Evolutionary conservation across 495 filamentous ascomycete genomes (phyloP).

Genomic region (Annulohypoxylon moriforme): DNA sequence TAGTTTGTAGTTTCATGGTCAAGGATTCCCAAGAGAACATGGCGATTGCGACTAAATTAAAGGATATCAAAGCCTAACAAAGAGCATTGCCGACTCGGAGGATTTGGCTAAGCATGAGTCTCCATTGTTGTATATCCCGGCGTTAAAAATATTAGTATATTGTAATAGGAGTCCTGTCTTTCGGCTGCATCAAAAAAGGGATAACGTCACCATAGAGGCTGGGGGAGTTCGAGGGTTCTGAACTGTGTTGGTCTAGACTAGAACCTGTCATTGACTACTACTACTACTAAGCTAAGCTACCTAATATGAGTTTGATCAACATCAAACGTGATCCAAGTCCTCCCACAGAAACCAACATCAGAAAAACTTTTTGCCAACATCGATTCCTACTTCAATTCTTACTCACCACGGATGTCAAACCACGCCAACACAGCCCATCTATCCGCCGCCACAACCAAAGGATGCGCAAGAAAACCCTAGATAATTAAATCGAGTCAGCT

Average conservation of each 20-base stretch:
- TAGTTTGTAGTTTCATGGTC: slow-evolving; percentile 72
- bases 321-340: slow-evolving; percentile 6
- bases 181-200: slow-evolving; percentile 28
- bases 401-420: background rate
- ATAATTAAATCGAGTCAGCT: slow-evolving; percentile 14
- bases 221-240: slow-evolving; percentile 33
- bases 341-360: background rate
- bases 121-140: slow-evolving; percentile 28
- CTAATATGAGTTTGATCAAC: slow-evolving; percentile 2
- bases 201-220: slow-evolving; percentile 24
- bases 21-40: slow-evolving; percentile 83
- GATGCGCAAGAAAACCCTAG: background rate
- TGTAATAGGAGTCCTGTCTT: slow-evolving; percentile 31
- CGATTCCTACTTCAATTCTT: background rate
- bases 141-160: slow-evolving; percentile 29
- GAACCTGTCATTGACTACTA: slow-evolving; percentile 32
- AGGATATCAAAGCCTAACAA: slow-evolving; percentile 48
- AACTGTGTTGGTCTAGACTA: slow-evolving; percentile 29
- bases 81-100: background rate
- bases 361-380: background rate
- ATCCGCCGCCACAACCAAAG: background rate
- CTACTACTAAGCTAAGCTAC: slow-evolving; percentile 16
- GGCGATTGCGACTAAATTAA: slow-evolving; percentile 54
- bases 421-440: background rate
- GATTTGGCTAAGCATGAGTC: slow-evolving; percentile 9